Evolutionary conservation across 2,329 filamentous ascomycete genomes (phyloP), one percentile per base, ranked within the genome.

Genomic region (Coniochaeta sp.): DNA sequence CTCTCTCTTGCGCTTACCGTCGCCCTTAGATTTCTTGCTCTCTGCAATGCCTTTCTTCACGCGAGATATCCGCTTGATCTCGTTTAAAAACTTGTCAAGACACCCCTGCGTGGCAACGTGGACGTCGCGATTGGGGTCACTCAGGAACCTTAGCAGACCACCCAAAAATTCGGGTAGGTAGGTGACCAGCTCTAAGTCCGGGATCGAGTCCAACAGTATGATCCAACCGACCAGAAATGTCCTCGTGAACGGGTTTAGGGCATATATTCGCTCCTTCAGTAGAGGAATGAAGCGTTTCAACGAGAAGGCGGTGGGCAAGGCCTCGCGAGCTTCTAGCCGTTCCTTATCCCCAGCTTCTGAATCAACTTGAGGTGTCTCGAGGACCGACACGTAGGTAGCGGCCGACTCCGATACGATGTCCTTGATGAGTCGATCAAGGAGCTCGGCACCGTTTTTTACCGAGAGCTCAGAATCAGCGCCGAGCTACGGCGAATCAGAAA

Each of bases 191-290:
- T 99, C 96, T 47, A 99, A 80, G 70, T 99, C 96, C 0, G 95
- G 95, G 66, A 99, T 98, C 1, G 93, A 97, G 72, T 99, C 95
- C 22, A 99, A 81, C 17, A 99, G 76, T 4, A 89, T 96, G 61
- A 99, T 91, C 95, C 95, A 99, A 34, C 91, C 92, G 2, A 99
- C 95, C 16, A 99, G 81, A 68, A 99, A 99, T 16, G 91, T 96
- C 57, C 95, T 84, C 3, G 93, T 97, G 71, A 96, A 98, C 0
- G 96, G 93, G 68, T 96, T 97, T 62, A 96, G 84, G 30, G 97
- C 93, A 74, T 90, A 90, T 61, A 99, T 97, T 57, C 95, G 87
- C 71, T 99, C 93, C 73, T 96, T 91, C 22, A 99, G 83, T 16
- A 99, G 81, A 0, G 96, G 95, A 57, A 99, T 95, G 73, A 99